phyloP scores from a whole-genome alignment of 208 protist species.

The Naegleria fowleri region DNA sequence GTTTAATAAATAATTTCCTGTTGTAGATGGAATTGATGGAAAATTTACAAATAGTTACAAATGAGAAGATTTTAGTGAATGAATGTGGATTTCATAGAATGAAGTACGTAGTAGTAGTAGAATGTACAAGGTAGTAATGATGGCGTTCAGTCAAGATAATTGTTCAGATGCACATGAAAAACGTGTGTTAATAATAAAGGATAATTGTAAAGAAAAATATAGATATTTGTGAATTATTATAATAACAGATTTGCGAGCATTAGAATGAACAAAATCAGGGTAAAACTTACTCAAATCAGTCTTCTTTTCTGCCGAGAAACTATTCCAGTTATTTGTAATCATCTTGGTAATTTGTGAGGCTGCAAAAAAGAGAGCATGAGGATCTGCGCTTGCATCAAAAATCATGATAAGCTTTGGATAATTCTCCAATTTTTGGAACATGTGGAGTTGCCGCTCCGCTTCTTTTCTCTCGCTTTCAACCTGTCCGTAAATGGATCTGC shows the following conservation, averaged over 20 bases:
- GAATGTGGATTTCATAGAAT: no score
- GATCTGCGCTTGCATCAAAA: slow-evolving; percentile 31
- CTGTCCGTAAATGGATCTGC: neutral
- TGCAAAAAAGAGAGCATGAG: slow-evolving; percentile 25
- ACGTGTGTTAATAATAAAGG: no score
- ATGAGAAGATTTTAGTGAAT: no score
- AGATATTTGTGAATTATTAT: no score
- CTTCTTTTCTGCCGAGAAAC: slow-evolving; percentile 10
- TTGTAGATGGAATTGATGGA: neutral
- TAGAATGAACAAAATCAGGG: no score
- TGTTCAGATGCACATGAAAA: no score
- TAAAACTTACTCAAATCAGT: slow-evolving; percentile 28
- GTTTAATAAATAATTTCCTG: slow-evolving; percentile 17
- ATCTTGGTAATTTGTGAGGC: slow-evolving; percentile 26
- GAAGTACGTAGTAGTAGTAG: no score
- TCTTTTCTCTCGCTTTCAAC: neutral
- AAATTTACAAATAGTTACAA: slow-evolving; percentile 5
- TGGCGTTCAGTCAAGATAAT: no score
- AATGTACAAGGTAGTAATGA: no score
- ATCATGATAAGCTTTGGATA: slow-evolving; percentile 5
- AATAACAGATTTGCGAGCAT: no score
- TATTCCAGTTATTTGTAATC: slow-evolving; percentile 40
- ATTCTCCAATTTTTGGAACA: slow-evolving; percentile 26
- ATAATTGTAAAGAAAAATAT: no score
- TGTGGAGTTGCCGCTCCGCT: slow-evolving; percentile 12